Base-by-base conservation (phyloP, 78 protist species). In the slime mould (Dictyostelium discoideum) region DNA sequence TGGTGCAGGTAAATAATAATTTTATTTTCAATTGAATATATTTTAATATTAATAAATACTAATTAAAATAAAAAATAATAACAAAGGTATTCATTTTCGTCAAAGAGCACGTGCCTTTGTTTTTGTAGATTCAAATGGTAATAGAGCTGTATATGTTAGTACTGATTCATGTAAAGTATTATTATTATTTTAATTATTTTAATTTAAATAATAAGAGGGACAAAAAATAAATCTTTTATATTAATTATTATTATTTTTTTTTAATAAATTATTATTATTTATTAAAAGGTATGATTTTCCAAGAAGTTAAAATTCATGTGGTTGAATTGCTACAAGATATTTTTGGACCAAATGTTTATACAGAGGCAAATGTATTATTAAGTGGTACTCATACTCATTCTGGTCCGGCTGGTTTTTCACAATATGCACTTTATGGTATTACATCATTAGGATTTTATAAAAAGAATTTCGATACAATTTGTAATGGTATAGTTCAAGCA, bases 331-430 rank as follows among this genome's bases (percentile, higher is more conserved):
- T 96, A 6, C 57, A 84, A 69, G 85, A 18, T 13, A 44, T 48
- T n/a, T 90, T 63, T 57, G 94, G 92, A 5, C 74, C 26, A 13
- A 57, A 57, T 14, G 29, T 86, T 9, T 96, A 96, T 76, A 46
- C 69, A n/a, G 42, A 79, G 9, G 97, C 78, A 16, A 97, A 95
- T 80, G 90, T 97, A 14, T 46, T 92, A 40, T 37, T 97, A 26
- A 69, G 94, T 63, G 98, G 97, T 65, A 87, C 78, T 69, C 98
- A 97, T 83, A 96, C 98, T 39, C 98, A 97, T 85, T 83, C 97
- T 14, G 97, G 97, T 5, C 97, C 97, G n/a, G 98, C 92, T 6
- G 98, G 97, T 37, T 97, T 86, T 46, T 89, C 95, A 11, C 72
- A 79, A 86, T 97, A 92, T 67, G 82, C 96, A 26, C 40, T 97